Evolutionary conservation across 345 rosid species (phyloP).

Genomic region (Microcos paniculata): DNA sequence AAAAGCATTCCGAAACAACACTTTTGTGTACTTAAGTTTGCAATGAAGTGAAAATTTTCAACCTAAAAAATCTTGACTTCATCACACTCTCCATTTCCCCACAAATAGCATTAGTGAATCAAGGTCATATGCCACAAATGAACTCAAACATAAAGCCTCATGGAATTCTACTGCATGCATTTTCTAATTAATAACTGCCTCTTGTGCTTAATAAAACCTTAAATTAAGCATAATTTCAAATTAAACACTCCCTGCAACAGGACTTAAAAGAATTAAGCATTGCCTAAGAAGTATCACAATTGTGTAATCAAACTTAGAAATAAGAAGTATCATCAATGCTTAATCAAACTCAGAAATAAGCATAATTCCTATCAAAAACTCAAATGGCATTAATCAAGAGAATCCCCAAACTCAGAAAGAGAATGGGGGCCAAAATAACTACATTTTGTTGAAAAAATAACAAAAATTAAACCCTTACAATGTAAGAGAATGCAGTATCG

Average conservation of each 20-base stretch:
- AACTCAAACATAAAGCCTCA: background rate
- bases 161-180: slow-evolving; percentile 9
- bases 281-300: background rate
- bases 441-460: background rate
- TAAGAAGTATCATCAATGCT: no score
- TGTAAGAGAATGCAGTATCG: slow-evolving; percentile 65
- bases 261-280: slow-evolving; percentile 10
- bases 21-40: background rate
- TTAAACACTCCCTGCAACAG: background rate
- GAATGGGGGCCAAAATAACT: background rate
- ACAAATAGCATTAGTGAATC: background rate
- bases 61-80: background rate
- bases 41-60: background rate
- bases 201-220: slow-evolving; percentile 11
- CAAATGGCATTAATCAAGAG: slow-evolving; percentile 4
- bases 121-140: background rate
- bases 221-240: background rate
- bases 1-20: background rate
- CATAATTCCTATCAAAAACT: slow-evolving; percentile 8
- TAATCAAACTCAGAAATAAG: slow-evolving; percentile 6
- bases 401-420: background rate
- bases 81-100: background rate
- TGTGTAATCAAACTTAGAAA: no score
- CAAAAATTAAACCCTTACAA: slow-evolving; percentile 53
- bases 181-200: background rate